Percentiles rank a stretch among this genome's conserved stretches.
Evolutionary conservation across 768 basidiomycete species (phyloP).

Genomic region (Auriscalpium vulgare): DNA sequence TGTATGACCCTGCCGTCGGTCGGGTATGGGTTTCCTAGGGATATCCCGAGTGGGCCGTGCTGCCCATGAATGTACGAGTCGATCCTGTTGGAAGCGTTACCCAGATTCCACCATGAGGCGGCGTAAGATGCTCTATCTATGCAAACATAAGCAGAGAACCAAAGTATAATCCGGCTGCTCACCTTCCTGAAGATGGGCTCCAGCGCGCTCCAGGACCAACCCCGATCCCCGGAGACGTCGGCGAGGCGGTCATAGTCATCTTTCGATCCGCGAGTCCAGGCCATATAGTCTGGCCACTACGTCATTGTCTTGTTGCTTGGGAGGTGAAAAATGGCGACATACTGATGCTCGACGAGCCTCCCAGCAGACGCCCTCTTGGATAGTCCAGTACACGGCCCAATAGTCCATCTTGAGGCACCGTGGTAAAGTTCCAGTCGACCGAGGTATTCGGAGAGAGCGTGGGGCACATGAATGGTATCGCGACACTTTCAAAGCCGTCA

Average conservation of each 20-base stretch:
- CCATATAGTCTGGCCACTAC: constrained; percentile 17
- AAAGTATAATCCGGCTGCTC: neutral
- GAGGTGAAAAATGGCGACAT: neutral
- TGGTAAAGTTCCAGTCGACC: constrained; percentile 1
- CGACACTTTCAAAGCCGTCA: neutral
- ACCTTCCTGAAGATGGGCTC: constrained; percentile 2
- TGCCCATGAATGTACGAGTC: constrained; percentile 30
- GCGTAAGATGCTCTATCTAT: constrained; percentile 25
- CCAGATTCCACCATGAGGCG: constrained; percentile 26
- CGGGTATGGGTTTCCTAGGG: neutral
- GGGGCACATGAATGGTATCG: neutral
- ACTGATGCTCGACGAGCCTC: constrained; percentile 1
- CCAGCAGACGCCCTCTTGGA: neutral
- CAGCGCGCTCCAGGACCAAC: constrained; percentile 14
- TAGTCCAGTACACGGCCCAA: neutral
- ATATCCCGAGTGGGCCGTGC: constrained; percentile 24
- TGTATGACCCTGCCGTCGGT: constrained; percentile 29
- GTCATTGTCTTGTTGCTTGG: neutral
- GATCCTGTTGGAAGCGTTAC: constrained; percentile 29
- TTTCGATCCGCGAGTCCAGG: constrained; percentile 20
- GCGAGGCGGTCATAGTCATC: constrained; percentile 22
- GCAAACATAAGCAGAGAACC: neutral
- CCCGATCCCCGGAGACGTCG: constrained; percentile 16
- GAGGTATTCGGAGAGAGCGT: neutral
- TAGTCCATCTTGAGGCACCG: neutral